Base-by-base conservation (phyloP, 2,329 filamentous ascomycete species). In the Aspergillus arachidicola region DNA sequence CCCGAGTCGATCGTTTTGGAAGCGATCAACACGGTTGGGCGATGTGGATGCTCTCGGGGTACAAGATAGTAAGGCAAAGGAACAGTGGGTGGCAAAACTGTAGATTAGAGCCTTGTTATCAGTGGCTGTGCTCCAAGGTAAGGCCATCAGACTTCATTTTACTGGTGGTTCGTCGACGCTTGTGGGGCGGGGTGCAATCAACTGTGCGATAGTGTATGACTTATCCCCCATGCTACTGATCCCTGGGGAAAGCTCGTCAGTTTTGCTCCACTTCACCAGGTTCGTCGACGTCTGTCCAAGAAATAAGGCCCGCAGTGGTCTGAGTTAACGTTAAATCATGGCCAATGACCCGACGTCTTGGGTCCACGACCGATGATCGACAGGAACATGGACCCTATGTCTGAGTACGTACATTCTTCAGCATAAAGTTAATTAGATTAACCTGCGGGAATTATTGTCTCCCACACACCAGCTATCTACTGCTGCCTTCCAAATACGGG, bases 311-410 rank as follows among this genome's bases (percentile, higher is more conserved):
- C 14, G 12, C 51, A 38, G 3, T 14, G 19, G 23, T 38, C 30
- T 19, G n/a, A 38, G 23, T 10, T 14, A 46, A 34, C 5, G 6
- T 19, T 23, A 26, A 38, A 26, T 38, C 32, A 38, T 38, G 14
- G 32, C 51, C 32, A 55, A 55, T 41, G 21, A 21, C 4, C 51
- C 51, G 9, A 4, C 6, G 21, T 12, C 38, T 30, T 30, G 38
- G 38, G 6, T 30, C 55, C 55, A 43, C 28, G 55, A 14, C 38
- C 23, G 38, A 28, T 57, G 55, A 57, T 57, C 55, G 55, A 45
- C 55, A 46, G 23, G 23, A 32, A 30, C 26, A 21, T 57, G 12
- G 11, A 6, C 34, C 32, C 38, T 46, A 34, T 45, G 23, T n/a
- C 38, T 19, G 16, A 41, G 38, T n/a, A 41, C 16, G 16, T 16